Evolutionary conservation across 345 rosid genomes (phyloP).

Genomic region (Eucalyptus albens): DNA sequence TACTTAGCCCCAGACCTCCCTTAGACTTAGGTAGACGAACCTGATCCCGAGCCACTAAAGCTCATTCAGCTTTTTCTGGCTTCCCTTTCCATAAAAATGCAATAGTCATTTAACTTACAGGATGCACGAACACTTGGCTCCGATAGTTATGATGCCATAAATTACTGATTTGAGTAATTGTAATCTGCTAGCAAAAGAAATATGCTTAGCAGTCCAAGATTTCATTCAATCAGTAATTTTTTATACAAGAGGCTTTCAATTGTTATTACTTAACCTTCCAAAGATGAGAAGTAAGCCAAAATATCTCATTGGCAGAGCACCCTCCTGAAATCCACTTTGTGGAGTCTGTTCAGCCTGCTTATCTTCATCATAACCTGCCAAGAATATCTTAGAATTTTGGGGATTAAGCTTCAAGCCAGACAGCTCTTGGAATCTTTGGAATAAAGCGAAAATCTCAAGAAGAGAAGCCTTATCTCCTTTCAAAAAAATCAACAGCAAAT

Average conservation of each 20-base stretch:
- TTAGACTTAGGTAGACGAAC: not conserved
- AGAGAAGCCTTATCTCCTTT: not conserved
- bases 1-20: not conserved
- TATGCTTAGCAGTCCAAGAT: not conserved
- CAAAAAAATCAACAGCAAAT: not conserved
- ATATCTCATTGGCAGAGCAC: not conserved
- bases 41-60: not conserved
- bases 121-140: not conserved
- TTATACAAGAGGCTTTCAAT: not conserved
- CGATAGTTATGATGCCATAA: not conserved
- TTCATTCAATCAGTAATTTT: not conserved
- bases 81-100: not conserved
- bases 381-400: not conserved
- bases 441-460: not conserved
- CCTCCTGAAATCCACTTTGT: not conserved
- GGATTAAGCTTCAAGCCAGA: not conserved
- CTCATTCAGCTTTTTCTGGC: not conserved
- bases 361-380: not conserved
- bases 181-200: not conserved
- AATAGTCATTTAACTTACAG: not conserved
- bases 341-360: not conserved
- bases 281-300: not conserved
- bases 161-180: not conserved
- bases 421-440: not conserved
- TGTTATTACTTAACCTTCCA: not conserved